Conservation (phyloP, 305 asterid genomes). For the Ilex paraguariensis region DNA sequence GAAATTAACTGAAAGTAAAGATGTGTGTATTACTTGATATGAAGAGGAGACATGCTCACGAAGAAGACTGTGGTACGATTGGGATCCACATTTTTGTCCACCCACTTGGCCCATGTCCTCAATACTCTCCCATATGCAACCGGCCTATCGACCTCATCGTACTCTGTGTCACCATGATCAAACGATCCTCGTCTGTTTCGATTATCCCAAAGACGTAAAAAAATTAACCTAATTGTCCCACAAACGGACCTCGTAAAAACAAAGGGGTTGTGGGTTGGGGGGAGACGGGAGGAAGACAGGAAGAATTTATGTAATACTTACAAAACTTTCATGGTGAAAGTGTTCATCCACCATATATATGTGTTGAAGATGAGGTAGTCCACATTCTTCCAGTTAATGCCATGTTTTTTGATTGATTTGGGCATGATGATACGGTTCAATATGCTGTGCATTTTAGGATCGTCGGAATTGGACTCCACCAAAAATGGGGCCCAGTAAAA, state of each 20-base stretch:
- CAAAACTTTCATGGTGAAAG: conserved; percentile 81
- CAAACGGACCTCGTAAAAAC: too few species aligned
- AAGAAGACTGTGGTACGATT: conserved; percentile 70
- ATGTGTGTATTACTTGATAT: conserved; percentile 56
- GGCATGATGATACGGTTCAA: conserved; percentile 85
- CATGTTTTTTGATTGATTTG: conserved; percentile 74
- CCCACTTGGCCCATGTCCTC: conserved; percentile 92
- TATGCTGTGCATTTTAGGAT: conserved; percentile 87
- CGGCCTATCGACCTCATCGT: conserved; percentile 70
- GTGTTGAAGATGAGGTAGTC: conserved; percentile 88
- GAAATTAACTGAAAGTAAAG: not conserved
- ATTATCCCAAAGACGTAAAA: not conserved
- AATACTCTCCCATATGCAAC: conserved; percentile 69
- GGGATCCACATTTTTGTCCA: conserved; percentile 55
- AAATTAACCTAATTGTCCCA: not conserved
- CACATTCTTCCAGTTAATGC: conserved; percentile 78
- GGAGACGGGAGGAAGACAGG: not conserved
- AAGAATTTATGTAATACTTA: conserved; percentile 28
- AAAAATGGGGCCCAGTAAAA: conserved; percentile 92
- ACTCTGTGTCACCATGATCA: conserved; percentile 64
- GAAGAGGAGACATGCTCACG: conserved; percentile 99
- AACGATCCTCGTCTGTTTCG: conserved; percentile 73
- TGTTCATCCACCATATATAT: conserved; percentile 99
- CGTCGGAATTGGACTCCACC: conserved; percentile 94
- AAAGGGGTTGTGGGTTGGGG: too few species aligned